Conservation (phyloP, 257 asterid species). For the Thymus mandschuricus region DNA sequence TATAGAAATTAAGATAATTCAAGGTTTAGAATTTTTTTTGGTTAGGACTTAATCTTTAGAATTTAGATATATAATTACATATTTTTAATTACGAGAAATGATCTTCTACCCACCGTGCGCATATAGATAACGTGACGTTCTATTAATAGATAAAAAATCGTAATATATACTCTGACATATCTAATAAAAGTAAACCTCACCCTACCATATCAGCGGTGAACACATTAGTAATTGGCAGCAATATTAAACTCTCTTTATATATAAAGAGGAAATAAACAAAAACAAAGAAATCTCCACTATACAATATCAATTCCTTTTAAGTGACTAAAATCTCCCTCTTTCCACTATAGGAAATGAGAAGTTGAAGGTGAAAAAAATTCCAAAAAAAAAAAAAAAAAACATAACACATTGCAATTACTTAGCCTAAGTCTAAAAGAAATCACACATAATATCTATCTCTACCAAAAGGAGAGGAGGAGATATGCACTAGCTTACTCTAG, state of each 20-base stretch:
- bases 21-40: too few relatives aligned
- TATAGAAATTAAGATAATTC: too few relatives aligned
- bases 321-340: constrained; percentile 17
- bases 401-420: neutral
- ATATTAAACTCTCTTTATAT: neutral
- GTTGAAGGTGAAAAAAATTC: constrained; percentile 6
- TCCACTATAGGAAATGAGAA: constrained; percentile 28
- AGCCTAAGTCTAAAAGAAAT: constrained; percentile 35
- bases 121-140: too few relatives aligned
- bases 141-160: too few relatives aligned
- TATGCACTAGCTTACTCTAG: neutral
- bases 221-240: neutral
- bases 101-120: too few relatives aligned
- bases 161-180: too few relatives aligned
- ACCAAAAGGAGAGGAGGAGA: constrained; percentile 10
- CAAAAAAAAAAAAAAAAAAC: neutral
- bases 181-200: too few relatives aligned
- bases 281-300: constrained; percentile 23
- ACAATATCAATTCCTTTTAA: constrained; percentile 31
- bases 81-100: too few relatives aligned
- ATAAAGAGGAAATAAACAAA: neutral
- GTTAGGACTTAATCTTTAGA: too few relatives aligned
- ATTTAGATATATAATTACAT: too few relatives aligned
- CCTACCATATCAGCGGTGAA: too few relatives aligned
- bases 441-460: constrained; percentile 38